Percentiles rank a stretch among this genome's conserved stretches.
Evolutionary conservation across 805 yeast species (phyloP).

Genomic region (Ogataea salicorniae): DNA sequence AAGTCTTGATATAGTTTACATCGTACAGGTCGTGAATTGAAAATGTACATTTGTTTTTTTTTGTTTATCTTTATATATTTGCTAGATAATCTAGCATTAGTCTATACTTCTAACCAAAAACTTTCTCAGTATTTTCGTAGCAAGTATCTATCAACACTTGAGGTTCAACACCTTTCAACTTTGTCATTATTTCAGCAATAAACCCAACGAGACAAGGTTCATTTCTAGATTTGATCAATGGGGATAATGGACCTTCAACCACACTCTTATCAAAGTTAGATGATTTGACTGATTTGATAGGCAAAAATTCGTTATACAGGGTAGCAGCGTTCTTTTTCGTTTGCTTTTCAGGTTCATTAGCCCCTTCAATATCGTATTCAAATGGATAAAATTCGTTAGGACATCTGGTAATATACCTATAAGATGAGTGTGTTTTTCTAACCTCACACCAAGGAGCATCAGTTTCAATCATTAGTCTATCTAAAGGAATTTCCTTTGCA

Average conservation of each 20-base stretch:
- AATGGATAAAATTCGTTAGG: slow-evolving; percentile 56
- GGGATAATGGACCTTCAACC: slow-evolving; percentile 33
- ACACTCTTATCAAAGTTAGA: slow-evolving; percentile 28
- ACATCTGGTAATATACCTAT: slow-evolving; percentile 46
- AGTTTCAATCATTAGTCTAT: slow-evolving; percentile 76
- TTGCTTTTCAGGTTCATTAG: slow-evolving; percentile 4
- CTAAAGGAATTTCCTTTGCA: slow-evolving; percentile 62
- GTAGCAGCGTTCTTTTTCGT: background rate
- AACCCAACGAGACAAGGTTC: slow-evolving; percentile 87
- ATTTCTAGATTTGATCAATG: slow-evolving; percentile 75
- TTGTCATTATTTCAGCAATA: slow-evolving; percentile 67
- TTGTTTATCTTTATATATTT: too few species aligned
- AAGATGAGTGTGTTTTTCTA: slow-evolving; percentile 74
- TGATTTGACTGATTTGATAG: background rate
- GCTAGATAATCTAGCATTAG: too few species aligned
- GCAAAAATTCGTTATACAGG: background rate
- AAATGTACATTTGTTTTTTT: too few species aligned
- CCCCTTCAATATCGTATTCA: slow-evolving; percentile 15
- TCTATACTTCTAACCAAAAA: slow-evolving; percentile 33
- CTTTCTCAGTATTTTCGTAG: slow-evolving; percentile 44
- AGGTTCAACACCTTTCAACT: slow-evolving; percentile 38
- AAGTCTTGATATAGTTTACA: background rate
- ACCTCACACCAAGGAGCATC: slow-evolving; percentile 99
- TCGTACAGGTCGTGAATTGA: too few species aligned
- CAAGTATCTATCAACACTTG: slow-evolving; percentile 42